These are phyloP conservation scores for Blastocladiella britannica DNA, from an alignment of 192 early-diverging fungal genomes.

Conservation along the genomic window DNA sequence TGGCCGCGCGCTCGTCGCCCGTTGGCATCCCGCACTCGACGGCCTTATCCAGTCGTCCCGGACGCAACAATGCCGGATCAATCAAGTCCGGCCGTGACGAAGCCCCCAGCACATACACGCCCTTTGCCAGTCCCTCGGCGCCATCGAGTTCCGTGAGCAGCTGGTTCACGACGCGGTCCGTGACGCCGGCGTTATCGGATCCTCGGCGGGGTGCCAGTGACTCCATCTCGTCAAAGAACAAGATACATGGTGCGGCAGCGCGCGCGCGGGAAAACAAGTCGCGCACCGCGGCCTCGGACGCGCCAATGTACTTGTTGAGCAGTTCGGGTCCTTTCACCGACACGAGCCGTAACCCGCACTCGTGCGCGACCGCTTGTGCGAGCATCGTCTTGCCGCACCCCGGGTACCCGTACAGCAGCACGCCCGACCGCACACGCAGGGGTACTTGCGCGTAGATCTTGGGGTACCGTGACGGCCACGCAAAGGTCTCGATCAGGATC, in stretches of 20 bases:
- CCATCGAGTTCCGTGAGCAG: constrained; percentile 98
- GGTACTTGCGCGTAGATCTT: constrained; percentile 72
- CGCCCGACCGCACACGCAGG: constrained; percentile 71
- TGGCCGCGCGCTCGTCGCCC: constrained; percentile 22
- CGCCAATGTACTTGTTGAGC: constrained; percentile 97
- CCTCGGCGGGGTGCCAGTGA: constrained; percentile 87
- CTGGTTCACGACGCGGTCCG: constrained; percentile 96
- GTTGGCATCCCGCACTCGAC: constrained; percentile 70
- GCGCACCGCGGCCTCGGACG: constrained; percentile 81
- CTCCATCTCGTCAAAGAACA: constrained; percentile 99
- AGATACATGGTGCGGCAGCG: constrained; percentile 77
- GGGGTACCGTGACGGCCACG: constrained; percentile 87
- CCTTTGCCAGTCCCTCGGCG: constrained; percentile 81
- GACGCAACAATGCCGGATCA: constrained; percentile 58
- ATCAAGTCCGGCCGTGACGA: constrained; percentile 74
- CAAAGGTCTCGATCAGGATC: constrained; percentile 70
- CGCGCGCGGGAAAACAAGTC: constrained; percentile 87
- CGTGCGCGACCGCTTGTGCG: constrained; percentile 82
- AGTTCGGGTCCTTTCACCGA: constrained; percentile 93
- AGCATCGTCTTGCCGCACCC: constrained; percentile 98
- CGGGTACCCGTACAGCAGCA: constrained; percentile 86
- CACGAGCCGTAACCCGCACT: constrained; percentile 94
- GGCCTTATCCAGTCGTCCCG: constrained; percentile 63
- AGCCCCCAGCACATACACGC: constrained; percentile 91
- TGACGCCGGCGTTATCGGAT: constrained; percentile 96